Evolutionary conservation across 1,284 basidiomycete genomes (phyloP).

Genomic region (Rhodotorula sp.): DNA sequence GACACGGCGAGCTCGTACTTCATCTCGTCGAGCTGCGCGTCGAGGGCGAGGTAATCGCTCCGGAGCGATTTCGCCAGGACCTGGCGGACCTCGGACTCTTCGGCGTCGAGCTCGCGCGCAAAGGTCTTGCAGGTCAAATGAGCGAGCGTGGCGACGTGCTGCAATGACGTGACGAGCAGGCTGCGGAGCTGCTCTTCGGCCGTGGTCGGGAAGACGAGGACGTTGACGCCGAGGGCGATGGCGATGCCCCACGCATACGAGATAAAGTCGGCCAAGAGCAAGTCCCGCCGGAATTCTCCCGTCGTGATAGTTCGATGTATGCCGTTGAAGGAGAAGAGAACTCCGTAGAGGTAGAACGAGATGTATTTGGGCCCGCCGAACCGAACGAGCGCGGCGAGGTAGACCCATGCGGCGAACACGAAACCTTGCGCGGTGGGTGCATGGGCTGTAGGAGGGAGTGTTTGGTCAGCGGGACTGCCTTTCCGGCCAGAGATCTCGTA

Average conservation of each 20-base stretch:
- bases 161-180: conserved; percentile 32
- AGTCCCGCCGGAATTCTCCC: conserved; percentile 13
- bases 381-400: conserved; percentile 29
- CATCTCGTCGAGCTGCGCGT: conserved; percentile 29
- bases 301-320: conserved; percentile 25
- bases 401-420: conserved; percentile 34
- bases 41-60: conserved; percentile 34
- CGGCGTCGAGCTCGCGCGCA: conserved; percentile 20
- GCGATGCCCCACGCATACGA: conserved; percentile 34
- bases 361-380: conserved; percentile 23
- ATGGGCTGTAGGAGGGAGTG: neutral
- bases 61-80: conserved; percentile 33
- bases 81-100: conserved; percentile 31
- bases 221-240: conserved; percentile 29
- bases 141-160: conserved; percentile 34
- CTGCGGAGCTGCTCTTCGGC: conserved; percentile 18
- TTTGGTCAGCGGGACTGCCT: neutral
- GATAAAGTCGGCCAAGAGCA: conserved; percentile 28
- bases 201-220: conserved; percentile 29
- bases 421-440: conserved; percentile 35
- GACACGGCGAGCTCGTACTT: conserved; percentile 25
- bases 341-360: conserved; percentile 35
- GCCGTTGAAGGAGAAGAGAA: conserved; percentile 36
- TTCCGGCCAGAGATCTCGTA: neutral
- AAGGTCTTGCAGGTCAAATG: conserved; percentile 36